A percentile compares a stretch with the other conserved stretches of the same genome.
These are phyloP conservation scores for Lolium multiflorum DNA, from an alignment of 176 grass and related monocot species.

Conservation along the genomic window DNA sequence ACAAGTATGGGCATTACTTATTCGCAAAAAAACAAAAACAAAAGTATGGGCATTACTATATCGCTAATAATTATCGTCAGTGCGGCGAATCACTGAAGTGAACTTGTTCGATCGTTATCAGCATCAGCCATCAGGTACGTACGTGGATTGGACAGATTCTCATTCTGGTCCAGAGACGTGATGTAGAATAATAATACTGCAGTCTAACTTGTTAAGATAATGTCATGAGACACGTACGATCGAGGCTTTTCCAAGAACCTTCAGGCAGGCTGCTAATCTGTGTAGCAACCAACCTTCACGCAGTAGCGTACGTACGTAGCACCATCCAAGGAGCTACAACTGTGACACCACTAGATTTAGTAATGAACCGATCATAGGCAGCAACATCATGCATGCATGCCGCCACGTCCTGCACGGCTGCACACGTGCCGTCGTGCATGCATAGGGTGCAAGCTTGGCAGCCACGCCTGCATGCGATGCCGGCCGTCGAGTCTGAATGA, in stretches of 20 bases:
- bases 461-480: no score
- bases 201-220: background rate
- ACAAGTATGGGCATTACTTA: no score
- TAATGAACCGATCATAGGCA: background rate
- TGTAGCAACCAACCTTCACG: background rate
- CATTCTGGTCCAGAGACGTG: background rate
- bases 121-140: background rate
- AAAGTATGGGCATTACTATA: no score
- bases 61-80: no score
- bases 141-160: background rate
- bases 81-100: background rate
- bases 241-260: background rate
- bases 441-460: no score
- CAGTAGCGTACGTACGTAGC: background rate
- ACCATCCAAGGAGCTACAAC: background rate
- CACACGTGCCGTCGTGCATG: background rate
- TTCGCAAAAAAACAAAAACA: no score
- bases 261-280: background rate
- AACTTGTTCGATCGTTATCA: background rate
- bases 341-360: background rate
- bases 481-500: no score
- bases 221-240: no score
- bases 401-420: constrained; percentile 24
- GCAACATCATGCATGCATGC: background rate
- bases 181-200: background rate